These are phyloP conservation scores for Coriaria nepalensis DNA, from an alignment of 306 rosid genomes.

Conservation along the genomic window DNA sequence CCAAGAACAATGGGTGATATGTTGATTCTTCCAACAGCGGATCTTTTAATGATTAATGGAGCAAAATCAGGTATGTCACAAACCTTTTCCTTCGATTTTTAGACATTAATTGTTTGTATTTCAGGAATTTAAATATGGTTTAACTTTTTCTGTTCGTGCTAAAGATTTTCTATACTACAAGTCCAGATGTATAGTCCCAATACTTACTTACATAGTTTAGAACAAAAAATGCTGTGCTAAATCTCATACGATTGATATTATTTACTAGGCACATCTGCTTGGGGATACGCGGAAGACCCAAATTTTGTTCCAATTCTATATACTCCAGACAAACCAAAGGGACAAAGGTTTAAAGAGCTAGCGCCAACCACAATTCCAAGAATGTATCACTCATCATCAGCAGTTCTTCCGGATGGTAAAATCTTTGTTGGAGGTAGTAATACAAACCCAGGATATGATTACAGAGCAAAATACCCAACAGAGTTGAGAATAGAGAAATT, in stretches of 20 bases:
- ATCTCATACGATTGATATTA: no score
- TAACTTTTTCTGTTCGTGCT: no score
- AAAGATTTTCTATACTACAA: no score
- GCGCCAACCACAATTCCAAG: conserved; percentile 30
- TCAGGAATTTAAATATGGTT: no score
- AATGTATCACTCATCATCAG: conserved; percentile 74
- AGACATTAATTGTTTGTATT: no score
- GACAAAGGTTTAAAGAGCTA: conserved; percentile 28
- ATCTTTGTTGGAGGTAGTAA: conserved; percentile 72
- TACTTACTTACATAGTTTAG: no score
- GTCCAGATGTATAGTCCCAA: no score
- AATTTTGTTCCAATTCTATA: conserved; percentile 44
- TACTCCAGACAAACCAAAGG: conserved; percentile 18
- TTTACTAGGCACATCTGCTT: conserved; percentile 49
- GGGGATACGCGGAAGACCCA: conserved; percentile 63
- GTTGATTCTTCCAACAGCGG: conserved; percentile 52
- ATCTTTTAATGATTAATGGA: conserved; percentile 63
- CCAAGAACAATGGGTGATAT: conserved; percentile 64
- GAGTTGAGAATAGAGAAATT: conserved; percentile 61
- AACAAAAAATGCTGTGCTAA: no score
- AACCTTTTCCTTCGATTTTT: no score
- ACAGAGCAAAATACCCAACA: conserved; percentile 37
- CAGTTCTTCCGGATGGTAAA: conserved; percentile 56
- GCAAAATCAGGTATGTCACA: conserved; percentile 12
- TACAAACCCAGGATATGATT: conserved; percentile 48